Conservation (phyloP, 2,329 filamentous ascomycete species). For the Penicillium sp. region DNA sequence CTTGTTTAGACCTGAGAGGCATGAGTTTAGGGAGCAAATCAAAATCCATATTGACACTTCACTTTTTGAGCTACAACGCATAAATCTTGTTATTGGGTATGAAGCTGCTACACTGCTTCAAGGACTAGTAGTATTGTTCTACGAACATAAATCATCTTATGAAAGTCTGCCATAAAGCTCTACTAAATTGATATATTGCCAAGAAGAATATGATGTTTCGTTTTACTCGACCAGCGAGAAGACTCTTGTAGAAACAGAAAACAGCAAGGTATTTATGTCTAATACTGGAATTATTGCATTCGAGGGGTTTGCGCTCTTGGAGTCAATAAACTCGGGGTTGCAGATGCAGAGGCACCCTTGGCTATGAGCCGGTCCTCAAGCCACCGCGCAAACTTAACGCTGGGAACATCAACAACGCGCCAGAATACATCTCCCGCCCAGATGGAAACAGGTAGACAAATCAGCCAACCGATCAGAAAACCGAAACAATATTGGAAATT, state of each 20-base stretch:
- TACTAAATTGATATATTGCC: not conserved
- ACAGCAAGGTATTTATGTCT: not conserved
- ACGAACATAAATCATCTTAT: not conserved
- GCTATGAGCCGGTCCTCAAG: slow-evolving; percentile 41
- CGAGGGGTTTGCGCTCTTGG: not conserved
- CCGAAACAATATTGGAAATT: slow-evolving; percentile 41
- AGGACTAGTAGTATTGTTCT: not conserved
- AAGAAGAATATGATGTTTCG: not conserved
- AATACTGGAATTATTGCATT: not conserved
- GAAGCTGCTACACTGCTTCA: not conserved
- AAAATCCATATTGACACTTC: not conserved
- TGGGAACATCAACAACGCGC: slow-evolving; percentile 55
- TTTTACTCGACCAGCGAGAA: not conserved
- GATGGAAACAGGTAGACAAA: slow-evolving; percentile 45
- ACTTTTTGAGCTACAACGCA: not conserved
- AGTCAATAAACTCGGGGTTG: not conserved
- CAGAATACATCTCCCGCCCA: slow-evolving; percentile 63
- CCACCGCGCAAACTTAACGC: slow-evolving; percentile 53
- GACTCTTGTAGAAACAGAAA: not conserved
- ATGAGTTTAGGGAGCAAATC: not conserved
- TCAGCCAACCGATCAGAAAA: slow-evolving; percentile 40
- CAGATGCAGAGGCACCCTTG: slow-evolving; percentile 14
- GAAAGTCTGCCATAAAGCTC: not conserved
- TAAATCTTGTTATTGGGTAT: not conserved
- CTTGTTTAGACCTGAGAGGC: not conserved